A percentile compares a stretch with the other conserved stretches of the same genome.
phyloP scores from a whole-genome alignment of 2,329 filamentous ascomycete genomes.

The Cercospora nicotianae region DNA sequence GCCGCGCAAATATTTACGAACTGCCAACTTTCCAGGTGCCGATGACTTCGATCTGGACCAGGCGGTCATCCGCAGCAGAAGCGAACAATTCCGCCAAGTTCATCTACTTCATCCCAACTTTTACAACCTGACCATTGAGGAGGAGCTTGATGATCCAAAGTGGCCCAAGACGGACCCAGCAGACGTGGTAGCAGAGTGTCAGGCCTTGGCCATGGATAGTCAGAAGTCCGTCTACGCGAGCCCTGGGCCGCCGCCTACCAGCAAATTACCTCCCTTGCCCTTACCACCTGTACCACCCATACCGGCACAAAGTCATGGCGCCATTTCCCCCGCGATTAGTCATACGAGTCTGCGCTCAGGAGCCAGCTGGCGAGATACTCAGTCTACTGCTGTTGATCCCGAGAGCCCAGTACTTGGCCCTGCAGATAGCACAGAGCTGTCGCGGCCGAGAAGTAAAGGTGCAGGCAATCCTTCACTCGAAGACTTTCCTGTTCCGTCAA shows the following conservation, averaged over 20 bases:
- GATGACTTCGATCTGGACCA: constrained; percentile 78
- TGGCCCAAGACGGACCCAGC: constrained; percentile 79
- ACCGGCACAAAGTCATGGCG: constrained; percentile 27
- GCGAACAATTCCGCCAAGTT: constrained; percentile 69
- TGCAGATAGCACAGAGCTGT: constrained; percentile 26
- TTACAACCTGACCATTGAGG: constrained; percentile 74
- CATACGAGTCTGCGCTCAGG: constrained; percentile 36
- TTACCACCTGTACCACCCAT: constrained; percentile 41
- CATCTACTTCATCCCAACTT: constrained; percentile 84
- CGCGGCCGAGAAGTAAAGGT: constrained; percentile 24
- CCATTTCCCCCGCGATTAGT: constrained; percentile 34
- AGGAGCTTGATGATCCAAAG: constrained; percentile 74
- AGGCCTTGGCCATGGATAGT: constrained; percentile 61
- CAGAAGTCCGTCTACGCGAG: constrained; percentile 44
- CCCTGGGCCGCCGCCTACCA: constrained; percentile 50
- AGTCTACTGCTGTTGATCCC: constrained; percentile 49
- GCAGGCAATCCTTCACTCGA: constrained; percentile 25
- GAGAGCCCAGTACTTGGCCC: constrained; percentile 67
- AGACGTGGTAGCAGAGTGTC: constrained; percentile 77
- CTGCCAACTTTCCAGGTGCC: constrained; percentile 66
- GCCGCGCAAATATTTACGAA: constrained; percentile 73
- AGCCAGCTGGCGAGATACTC: constrained; percentile 56
- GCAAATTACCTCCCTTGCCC: constrained; percentile 47
- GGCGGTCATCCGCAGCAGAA: constrained; percentile 72
- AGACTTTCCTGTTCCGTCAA: constrained; percentile 31